Evolutionary conservation across 2,329 filamentous ascomycete genomes (phyloP), one percentile per base, ranked within the genome.

Genomic region (Fusarium odoratissimum): DNA sequence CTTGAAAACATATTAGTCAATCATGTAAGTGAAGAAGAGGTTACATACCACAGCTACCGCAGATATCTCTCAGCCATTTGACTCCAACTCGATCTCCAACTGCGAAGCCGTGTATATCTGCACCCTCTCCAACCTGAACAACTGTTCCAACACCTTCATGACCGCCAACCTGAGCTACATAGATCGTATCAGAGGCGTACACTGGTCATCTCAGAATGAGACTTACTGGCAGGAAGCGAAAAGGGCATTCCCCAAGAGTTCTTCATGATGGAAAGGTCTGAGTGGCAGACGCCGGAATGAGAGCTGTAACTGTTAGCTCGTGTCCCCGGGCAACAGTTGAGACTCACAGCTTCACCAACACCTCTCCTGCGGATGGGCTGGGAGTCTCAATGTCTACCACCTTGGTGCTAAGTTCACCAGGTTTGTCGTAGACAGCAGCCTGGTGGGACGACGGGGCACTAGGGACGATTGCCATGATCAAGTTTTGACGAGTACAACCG

Each of bases 11-110:
- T 25, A 16, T 56, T 16, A 56, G 38, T 7, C 5, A 21, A 14
- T 2, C 6, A 5, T 9, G 2, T 5, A 12, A 16, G 2, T 3
- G 9, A 44, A 5, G 3, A 2, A 2, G 2, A 8, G 1, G 6
- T 55, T 1, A 56, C 38, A n/a, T 56, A 56, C 54, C 54, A 4
- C 54, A 56, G 5, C 54, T 56, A 4, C 54, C 38, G 17, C 54
- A 56, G 6, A 56, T 33, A 5, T 56, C 54, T 1, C 38, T 25
- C 0, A 56, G 13, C 54, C 54, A 56, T 56, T 56, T 56, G 0
- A 56, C 54, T 12, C 54, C 54, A 3, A 56, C 54, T 21, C 54
- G 28, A 16, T 56, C 38, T 17, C 54, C 54, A 4, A 46, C 12
- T 2, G 9, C 28, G 16, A 56, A 56, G 1, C 30, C 30, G 4